phyloP scores from a whole-genome alignment of 768 basidiomycete genomes.

The Daedaleopsis nitida region DNA sequence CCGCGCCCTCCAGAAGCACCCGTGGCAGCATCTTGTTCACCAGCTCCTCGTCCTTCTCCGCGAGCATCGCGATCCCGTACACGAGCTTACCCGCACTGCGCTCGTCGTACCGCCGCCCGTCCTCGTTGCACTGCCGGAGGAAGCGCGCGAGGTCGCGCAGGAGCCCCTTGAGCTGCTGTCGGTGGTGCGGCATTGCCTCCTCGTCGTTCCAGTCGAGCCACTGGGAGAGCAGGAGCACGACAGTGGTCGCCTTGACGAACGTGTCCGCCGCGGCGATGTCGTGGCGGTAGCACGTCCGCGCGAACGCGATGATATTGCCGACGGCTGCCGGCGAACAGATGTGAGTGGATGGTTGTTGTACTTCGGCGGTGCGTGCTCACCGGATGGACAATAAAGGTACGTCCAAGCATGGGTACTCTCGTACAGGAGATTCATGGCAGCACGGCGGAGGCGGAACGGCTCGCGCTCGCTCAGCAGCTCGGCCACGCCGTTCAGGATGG shows the following conservation, averaged over 20 bases:
- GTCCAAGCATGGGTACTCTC: slow-evolving; percentile 3
- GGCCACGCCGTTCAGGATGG: slow-evolving; percentile 1
- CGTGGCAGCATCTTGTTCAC: not conserved
- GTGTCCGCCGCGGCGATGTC: not conserved
- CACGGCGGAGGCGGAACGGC: slow-evolving; percentile 12
- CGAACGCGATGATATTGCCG: slow-evolving; percentile 2
- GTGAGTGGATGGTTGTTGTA: no score
- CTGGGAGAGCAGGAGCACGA: slow-evolving; percentile 4
- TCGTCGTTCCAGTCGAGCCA: not conserved
- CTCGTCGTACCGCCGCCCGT: not conserved
- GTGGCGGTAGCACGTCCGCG: not conserved
- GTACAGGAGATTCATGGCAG: slow-evolving; percentile 8
- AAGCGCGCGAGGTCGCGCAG: slow-evolving; percentile 10
- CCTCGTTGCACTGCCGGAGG: slow-evolving; percentile 1
- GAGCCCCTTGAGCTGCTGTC: not conserved
- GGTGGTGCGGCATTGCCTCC: not conserved
- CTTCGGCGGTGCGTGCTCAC: not conserved
- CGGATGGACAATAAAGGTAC: slow-evolving; percentile 8
- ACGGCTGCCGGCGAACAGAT: not conserved
- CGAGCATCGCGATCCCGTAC: not conserved
- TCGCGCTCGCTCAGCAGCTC: slow-evolving; percentile 5
- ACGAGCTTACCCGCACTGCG: not conserved
- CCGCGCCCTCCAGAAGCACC: slow-evolving; percentile 1
- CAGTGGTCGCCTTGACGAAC: slow-evolving; percentile 1
- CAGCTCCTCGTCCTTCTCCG: not conserved